These are phyloP conservation scores for Stemphylium beticola DNA, from an alignment of 2,329 filamentous ascomycete genomes.

Conservation along the genomic window DNA sequence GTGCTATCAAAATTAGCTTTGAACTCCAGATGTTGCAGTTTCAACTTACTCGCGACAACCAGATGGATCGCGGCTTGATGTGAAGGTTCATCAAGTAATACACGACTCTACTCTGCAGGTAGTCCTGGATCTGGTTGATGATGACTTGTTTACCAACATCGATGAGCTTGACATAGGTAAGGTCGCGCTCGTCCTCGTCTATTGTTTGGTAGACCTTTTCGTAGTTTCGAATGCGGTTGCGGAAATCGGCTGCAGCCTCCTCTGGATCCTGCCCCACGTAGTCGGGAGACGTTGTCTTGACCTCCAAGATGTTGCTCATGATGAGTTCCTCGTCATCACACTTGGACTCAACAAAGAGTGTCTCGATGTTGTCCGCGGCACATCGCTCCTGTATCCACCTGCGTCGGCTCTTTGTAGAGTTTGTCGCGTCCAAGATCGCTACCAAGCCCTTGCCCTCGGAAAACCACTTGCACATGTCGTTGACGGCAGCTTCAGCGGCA, in stretches of 20 bases:
- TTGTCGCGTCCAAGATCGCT: conserved; percentile 94
- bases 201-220: conserved; percentile 96
- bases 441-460: conserved; percentile 76
- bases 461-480: conserved; percentile 96
- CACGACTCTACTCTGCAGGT: conserved; percentile 92
- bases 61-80: conserved; percentile 94
- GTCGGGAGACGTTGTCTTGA: conserved; percentile 95
- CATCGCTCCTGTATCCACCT: conserved; percentile 90
- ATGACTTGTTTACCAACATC: conserved; percentile 95
- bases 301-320: conserved; percentile 97
- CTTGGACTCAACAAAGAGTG: conserved; percentile 94
- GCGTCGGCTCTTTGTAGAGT: conserved; percentile 87
- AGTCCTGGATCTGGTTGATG: conserved; percentile 97
- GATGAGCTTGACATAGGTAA: conserved; percentile 97
- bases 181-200: conserved; percentile 82
- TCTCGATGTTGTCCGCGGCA: conserved; percentile 77
- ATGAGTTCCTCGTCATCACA: conserved; percentile 96
- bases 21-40: not conserved
- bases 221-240: conserved; percentile 93
- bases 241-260: conserved; percentile 86
- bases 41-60: conserved; percentile 83
- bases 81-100: conserved; percentile 99
- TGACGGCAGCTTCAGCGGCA: conserved; percentile 88
- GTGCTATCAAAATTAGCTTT: conserved; percentile 63
- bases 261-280: conserved; percentile 95